Evolutionary conservation across 2,329 filamentous ascomycete species (phyloP), one percentile per base, ranked within the genome.

Genomic region (Colletotrichum ledebouriae): DNA sequence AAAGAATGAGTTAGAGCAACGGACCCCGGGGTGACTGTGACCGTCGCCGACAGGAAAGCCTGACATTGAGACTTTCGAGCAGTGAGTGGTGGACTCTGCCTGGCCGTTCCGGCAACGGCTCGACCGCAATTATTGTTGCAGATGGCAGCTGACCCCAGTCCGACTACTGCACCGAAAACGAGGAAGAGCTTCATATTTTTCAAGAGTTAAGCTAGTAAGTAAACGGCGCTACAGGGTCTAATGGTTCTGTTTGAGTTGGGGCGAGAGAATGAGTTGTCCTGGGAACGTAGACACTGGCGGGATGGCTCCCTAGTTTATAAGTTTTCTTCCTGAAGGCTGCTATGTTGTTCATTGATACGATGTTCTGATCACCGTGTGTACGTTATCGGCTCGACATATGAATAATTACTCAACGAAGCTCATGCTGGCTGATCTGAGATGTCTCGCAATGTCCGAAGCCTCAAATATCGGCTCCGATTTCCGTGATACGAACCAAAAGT

Each of bases 81-180:
- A 4, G 46, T 33, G 3, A 67, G 29, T 9, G 59, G 42, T 6
- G 63, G 67, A 33, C 33, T 41, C 5, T 49, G 15, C 10, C 63
- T 37, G 12, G 53, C 67, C 2, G 63, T 59, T 9, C 67, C 67
- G 15, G 47, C 58, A n/a, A 70, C 68, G 7, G 47, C 42, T 4
- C 64, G 68, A n/a, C 68, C 68, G 13, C 64, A 70, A 50, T 68
- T 70, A 50, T 70, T 64, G 56, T 64, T 64, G 41, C 68, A 70
- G 11, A 42, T 39, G 17, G 33, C 58, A 6, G 59, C 64, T 6
- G 41, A 56, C 1, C n/a, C 49, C 1, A 55, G 12, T 37, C 25
- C 59, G 7, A 61, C 4, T 4, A n/a, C 4, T 11, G 17, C 37
- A 4, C 7, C 12, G 25, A 53, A 4, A 15, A 17, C 15, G n/a